Base-by-base conservation (phyloP, 179 eudicot genomes). In the Amaranthus tricolor region DNA sequence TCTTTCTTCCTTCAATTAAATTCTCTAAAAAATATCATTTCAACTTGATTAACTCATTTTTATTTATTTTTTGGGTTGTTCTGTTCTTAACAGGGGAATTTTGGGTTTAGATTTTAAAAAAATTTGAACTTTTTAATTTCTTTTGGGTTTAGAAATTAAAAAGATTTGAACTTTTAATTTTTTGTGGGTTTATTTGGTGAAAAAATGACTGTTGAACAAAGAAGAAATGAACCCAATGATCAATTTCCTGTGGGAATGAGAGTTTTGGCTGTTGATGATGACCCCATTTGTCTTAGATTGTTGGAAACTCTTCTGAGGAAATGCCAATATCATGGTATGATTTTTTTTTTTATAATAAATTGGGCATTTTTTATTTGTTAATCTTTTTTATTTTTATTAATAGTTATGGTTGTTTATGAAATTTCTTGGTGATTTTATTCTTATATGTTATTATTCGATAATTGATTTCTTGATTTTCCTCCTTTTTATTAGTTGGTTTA, bases 231-330 rank as follows among this genome's bases (percentile, higher is more conserved):
- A 10, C 4, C 70, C 21, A 59, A n/a, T 53, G 92, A 88, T 72
- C 85, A 85, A 62, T 94, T 94, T 82, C 98, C 98, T 15, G 83
- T 85, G 74, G 97, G 98, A 7, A 83, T 94, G 94, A 86, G 97
- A 50, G 98, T 94, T 78, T 91, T 94, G 81, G 98, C 97, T 58
- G 98, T 94, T 78, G 98, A 94, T 79, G 98, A 94, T 83, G 87
- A 94, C 74, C 88, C 84, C 21, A 83, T 84, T 84, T 94, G 98
- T 76, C 85, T 94, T 76, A 89, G 70, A 82, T 72, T 92, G 51
- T 82, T 94, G 63, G 96, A 90, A 13, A 74, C 83, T 66, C 84
- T 94, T 48, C 88, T 94, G 15, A 78, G 85, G 72, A 88, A 88
- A 84, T 94, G 98, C 85, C 87, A 92, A 74, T 94, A 94, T 80